Evolutionary conservation across 2,329 filamentous ascomycete species (phyloP), one percentile per base, ranked within the genome.

Genomic region (Epichloe gansuensis): DNA sequence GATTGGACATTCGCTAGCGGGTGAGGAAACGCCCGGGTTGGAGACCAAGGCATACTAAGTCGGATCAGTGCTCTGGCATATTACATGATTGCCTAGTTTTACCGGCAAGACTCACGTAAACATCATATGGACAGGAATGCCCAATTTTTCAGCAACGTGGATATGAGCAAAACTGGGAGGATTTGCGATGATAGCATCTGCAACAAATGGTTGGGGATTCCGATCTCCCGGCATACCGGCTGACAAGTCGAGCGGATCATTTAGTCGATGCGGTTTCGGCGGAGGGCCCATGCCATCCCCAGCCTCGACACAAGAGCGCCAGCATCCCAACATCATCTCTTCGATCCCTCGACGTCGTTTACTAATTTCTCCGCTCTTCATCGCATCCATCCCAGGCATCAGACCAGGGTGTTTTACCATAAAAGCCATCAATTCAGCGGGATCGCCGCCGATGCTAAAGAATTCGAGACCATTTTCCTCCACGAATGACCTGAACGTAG

Each of bases 321-420:
- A 95, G 61, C 87, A 93, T 0, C 90, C 89, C 25, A 85, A 72
- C n/a, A 95, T 71, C 56, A 93, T 91, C 55, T 88, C 78, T 54
- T 83, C 81, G 56, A 94, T 89, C 15, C 85, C 86, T 56, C 78
- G 82, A 34, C 88, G 77, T 34, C 88, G 76, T 66, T 83, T 85
- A 43, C 79, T 83, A 48, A 95, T 80, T 63, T 93, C 88, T 7
- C 88, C 88, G 57, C 78, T 86, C 55, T 82, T 83, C 48, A 94
- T 68, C 1, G 86, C 83, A 48, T 91, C 84, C 54, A 91, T 80
- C 0, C 85, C 85, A 1, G 89, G 89, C 83, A 94, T 88, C 35
- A 95, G 72, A 0, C 88, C 87, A 0, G 89, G 88, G 59, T 93
- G 86, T 67, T 91, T 91, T 46, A 93, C 88, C 88, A 94, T 94